A percentile compares a stretch with the other conserved stretches of the same genome.
These are phyloP conservation scores for Fusarium sp. DNA, from an alignment of 2,329 filamentous ascomycete species.

Conservation along the genomic window DNA sequence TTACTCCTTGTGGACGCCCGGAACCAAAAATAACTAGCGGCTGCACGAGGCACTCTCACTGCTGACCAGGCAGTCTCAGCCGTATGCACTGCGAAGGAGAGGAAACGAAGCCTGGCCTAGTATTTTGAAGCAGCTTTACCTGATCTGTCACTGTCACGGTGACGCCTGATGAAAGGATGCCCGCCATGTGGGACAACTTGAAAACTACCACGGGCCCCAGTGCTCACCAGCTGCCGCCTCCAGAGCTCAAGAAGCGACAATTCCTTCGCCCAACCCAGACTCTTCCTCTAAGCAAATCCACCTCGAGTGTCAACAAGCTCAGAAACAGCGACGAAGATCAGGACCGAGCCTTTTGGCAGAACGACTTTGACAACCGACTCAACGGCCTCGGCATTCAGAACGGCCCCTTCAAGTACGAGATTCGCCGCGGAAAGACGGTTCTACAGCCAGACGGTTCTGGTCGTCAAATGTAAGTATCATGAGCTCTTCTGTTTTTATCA, in stretches of 20 bases:
- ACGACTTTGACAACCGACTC: constrained; percentile 45
- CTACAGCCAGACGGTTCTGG: constrained; percentile 38
- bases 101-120: background rate
- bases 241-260: constrained; percentile 43
- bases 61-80: constrained; percentile 3
- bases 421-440: constrained; percentile 50
- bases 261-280: constrained; percentile 40
- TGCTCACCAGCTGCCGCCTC: constrained; percentile 39
- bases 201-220: constrained; percentile 40
- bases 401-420: constrained; percentile 47
- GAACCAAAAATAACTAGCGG: constrained; percentile 42
- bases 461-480: constrained; percentile 48
- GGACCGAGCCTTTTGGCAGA: constrained; percentile 34
- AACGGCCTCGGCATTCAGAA: constrained; percentile 46
- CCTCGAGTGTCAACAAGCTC: constrained; percentile 25
- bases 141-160: constrained; percentile 14
- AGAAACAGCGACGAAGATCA: constrained; percentile 22
- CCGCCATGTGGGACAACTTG: constrained; percentile 44
- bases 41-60: constrained; percentile 26
- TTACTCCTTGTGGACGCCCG: constrained; percentile 10
- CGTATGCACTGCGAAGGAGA: background rate
- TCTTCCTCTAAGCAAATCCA: constrained; percentile 26
- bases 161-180: constrained; percentile 37
- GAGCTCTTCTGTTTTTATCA: constrained; percentile 15
- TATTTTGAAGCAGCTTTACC: constrained; percentile 11